A percentile compares a stretch with the other conserved stretches of the same genome.
Conservation (phyloP, 257 asterid species). For the Solanum gandarillasii region DNA sequence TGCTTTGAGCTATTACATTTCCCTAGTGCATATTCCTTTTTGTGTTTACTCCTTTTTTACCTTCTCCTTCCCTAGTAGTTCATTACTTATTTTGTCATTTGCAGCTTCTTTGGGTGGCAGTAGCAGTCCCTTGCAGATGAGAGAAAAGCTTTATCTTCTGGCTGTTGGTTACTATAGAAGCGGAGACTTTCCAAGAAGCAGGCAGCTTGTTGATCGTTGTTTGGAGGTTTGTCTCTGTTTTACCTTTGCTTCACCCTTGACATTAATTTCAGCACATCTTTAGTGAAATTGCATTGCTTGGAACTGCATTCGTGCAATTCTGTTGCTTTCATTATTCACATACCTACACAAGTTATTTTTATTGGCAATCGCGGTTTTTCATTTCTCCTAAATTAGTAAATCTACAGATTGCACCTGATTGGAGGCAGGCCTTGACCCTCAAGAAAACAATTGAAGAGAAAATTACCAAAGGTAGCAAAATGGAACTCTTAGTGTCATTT, state of each 20-base stretch:
- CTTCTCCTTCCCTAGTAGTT: not conserved
- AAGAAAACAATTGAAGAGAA: constrained; percentile 83
- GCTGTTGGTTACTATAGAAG: constrained; percentile 80
- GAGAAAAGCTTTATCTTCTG: constrained; percentile 74
- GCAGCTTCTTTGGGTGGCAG: constrained; percentile 63
- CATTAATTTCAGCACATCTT: not conserved
- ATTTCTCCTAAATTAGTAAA: not conserved
- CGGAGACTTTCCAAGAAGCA: constrained; percentile 70
- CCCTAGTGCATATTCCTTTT: not conserved
- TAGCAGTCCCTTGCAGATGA: constrained; percentile 34
- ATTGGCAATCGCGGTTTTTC: not conserved
- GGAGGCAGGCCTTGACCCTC: constrained; percentile 81
- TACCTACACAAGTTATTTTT: not conserved
- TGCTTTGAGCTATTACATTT: not conserved
- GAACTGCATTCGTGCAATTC: not conserved
- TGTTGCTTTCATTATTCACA: not conserved
- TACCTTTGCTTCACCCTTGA: not conserved
- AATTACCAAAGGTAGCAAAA: constrained; percentile 52
- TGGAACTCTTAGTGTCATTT: not conserved
- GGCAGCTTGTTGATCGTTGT: constrained; percentile 69
- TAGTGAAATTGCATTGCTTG: not conserved
- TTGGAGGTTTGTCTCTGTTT: constrained; percentile 42
- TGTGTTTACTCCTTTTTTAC: not conserved
- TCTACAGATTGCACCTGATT: constrained; percentile 66
- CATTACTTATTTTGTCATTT: constrained; percentile 7